These are phyloP conservation scores for Dichotomocladium elegans DNA, from an alignment of 371 early-diverging fungal genomes.

Conservation along the genomic window DNA sequence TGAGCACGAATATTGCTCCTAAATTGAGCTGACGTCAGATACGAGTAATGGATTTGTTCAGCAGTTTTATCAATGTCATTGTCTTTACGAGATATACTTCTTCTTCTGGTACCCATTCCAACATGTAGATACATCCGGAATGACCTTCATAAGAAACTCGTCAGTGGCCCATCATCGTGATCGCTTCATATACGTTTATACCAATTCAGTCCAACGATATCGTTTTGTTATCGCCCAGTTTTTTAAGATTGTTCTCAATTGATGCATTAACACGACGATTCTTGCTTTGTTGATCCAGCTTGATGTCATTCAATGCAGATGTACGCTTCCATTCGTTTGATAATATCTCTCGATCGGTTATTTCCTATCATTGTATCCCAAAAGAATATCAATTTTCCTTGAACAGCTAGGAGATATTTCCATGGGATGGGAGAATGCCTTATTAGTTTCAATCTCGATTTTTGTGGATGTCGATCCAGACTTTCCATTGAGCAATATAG, in stretches of 20 bases:
- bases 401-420: not conserved
- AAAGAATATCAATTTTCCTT: not conserved
- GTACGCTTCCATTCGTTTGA: slow-evolving; percentile 12
- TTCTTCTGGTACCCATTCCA: not conserved
- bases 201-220: not conserved
- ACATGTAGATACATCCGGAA: not conserved
- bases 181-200: not conserved
- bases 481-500: not conserved
- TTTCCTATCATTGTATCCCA: not conserved
- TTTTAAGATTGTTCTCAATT: not conserved
- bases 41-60: not conserved
- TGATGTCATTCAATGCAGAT: slow-evolving; percentile 3
- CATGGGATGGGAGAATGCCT: not conserved
- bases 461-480: not conserved
- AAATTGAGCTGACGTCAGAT: too few species aligned
- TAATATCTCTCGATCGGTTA: slow-evolving; percentile 2
- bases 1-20: too few species aligned
- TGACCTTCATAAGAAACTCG: not conserved
- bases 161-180: not conserved
- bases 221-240: not conserved
- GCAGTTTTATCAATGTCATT: not conserved
- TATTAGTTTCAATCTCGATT: not conserved
- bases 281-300: slow-evolving; percentile 10
- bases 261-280: slow-evolving; percentile 7
- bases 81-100: not conserved